A percentile compares a stretch with the other conserved stretches of the same genome.
These are phyloP conservation scores for Noccaea caerulescens DNA, from an alignment of 345 rosid species.

Conservation along the genomic window DNA sequence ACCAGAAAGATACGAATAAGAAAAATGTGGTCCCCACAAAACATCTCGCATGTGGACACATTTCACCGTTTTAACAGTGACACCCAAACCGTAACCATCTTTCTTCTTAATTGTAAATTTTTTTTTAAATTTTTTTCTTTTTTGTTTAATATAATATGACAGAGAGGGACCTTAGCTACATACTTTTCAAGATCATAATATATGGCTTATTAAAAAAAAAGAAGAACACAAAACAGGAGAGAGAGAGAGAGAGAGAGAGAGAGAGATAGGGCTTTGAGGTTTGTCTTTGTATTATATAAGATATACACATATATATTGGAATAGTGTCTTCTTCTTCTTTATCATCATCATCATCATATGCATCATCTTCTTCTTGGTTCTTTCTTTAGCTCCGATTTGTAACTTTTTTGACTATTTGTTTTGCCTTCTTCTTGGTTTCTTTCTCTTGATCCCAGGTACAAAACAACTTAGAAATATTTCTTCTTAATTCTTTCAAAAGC, in stretches of 20 bases:
- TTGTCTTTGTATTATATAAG: slow-evolving; percentile 35
- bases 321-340: slow-evolving; percentile 42
- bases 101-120: slow-evolving; percentile 33
- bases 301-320: not conserved
- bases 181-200: slow-evolving; percentile 43
- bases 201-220: slow-evolving; percentile 32
- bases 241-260: slow-evolving; percentile 42
- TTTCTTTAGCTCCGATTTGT: slow-evolving; percentile 41
- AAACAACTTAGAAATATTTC: slow-evolving; percentile 5
- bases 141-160: slow-evolving; percentile 3
- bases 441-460: slow-evolving; percentile 53
- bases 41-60: slow-evolving; percentile 62
- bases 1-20: slow-evolving; percentile 45
- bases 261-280: slow-evolving; percentile 48
- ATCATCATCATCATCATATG: slow-evolving; percentile 44
- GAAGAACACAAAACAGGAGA: slow-evolving; percentile 37
- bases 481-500: slow-evolving; percentile 36
- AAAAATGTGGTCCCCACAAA: slow-evolving; percentile 45
- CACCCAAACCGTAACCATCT: slow-evolving; percentile 47
- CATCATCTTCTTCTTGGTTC: slow-evolving; percentile 56
- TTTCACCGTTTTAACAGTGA: slow-evolving; percentile 51
- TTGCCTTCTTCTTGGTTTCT: slow-evolving; percentile 45
- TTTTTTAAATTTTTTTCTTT: too few relatives aligned
- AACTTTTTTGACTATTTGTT: slow-evolving; percentile 36
- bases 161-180: slow-evolving; percentile 34